Evolutionary conservation across 495 filamentous ascomycete genomes (phyloP).

Genomic region (Trichoderma asperelloides): DNA sequence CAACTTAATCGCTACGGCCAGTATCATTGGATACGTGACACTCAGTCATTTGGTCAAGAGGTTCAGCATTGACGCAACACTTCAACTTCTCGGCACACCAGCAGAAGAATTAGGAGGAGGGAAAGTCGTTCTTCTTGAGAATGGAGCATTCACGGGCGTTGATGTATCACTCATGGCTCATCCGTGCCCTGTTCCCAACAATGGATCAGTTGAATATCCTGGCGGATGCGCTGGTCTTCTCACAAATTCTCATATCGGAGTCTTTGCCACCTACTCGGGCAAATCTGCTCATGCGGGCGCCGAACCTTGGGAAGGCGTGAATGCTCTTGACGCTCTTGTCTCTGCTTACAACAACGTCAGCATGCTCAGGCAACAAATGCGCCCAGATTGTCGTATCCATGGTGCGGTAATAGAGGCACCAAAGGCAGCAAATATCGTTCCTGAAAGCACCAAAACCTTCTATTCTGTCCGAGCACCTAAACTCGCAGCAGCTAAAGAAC

Average conservation of each 20-base stretch:
- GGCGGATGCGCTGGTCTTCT: slow-evolving; percentile 27
- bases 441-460: slow-evolving; percentile 42
- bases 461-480: slow-evolving; percentile 45
- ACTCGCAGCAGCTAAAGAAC: slow-evolving; percentile 31
- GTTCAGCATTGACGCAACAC: slow-evolving; percentile 43
- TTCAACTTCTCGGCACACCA: slow-evolving; percentile 59
- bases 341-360: slow-evolving; percentile 54
- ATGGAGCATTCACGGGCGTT: slow-evolving; percentile 53
- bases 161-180: slow-evolving; percentile 59
- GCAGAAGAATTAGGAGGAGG: slow-evolving; percentile 61
- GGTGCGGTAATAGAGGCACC: slow-evolving; percentile 51
- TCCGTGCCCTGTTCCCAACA: slow-evolving; percentile 35
- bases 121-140: slow-evolving; percentile 55
- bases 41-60: slow-evolving; percentile 39
- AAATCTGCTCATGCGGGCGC: slow-evolving; percentile 47
- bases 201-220: slow-evolving; percentile 37
- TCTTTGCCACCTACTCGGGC: slow-evolving; percentile 38
- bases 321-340: slow-evolving; percentile 55
- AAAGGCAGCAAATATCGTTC: slow-evolving; percentile 53
- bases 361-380: slow-evolving; percentile 54
- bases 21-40: slow-evolving; percentile 50
- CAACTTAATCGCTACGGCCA: slow-evolving; percentile 60
- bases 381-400: slow-evolving; percentile 51
- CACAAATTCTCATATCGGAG: slow-evolving; percentile 38
- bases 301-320: slow-evolving; percentile 56